Evolutionary conservation across 2,329 filamentous ascomycete genomes (phyloP).

Genomic region (Gnomoniopsis smithogilvyi): DNA sequence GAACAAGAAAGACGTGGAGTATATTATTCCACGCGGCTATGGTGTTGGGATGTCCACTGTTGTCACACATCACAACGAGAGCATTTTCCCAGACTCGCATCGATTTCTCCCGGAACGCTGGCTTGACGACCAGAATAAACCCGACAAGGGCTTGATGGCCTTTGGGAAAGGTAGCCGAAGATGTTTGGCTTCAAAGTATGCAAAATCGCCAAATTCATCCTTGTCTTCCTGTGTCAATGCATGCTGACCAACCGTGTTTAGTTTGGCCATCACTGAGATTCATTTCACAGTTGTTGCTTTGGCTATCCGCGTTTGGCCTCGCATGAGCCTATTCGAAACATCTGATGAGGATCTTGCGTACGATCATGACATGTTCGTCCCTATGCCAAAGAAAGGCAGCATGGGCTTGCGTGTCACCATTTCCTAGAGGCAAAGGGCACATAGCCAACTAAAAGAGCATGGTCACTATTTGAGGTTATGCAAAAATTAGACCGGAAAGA

Average conservation of each 20-base stretch:
- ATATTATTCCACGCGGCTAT: constrained; percentile 22
- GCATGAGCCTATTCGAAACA: constrained; percentile 15
- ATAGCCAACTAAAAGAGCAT: too few relatives aligned
- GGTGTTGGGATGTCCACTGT: constrained; percentile 20
- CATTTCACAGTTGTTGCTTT: constrained; percentile 18
- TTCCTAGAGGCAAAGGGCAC: background rate
- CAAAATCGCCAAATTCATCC: background rate
- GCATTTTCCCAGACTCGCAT: constrained; percentile 21
- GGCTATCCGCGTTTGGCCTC: constrained; percentile 17
- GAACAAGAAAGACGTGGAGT: constrained; percentile 2
- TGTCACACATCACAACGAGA: constrained; percentile 22
- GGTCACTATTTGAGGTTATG: background rate
- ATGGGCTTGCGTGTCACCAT: constrained; percentile 8
- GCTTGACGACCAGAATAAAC: constrained; percentile 17
- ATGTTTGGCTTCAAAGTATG: constrained; percentile 26
- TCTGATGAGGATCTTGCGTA: constrained; percentile 19
- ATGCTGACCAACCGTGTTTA: background rate
- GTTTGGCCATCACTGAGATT: constrained; percentile 18
- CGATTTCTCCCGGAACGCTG: constrained; percentile 23
- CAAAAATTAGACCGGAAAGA: too few relatives aligned
- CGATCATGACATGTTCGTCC: constrained; percentile 19
- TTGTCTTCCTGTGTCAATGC: background rate
- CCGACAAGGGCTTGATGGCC: constrained; percentile 19
- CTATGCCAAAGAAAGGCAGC: constrained; percentile 20
- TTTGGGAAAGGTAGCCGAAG: constrained; percentile 23